Evolutionary conservation across 169 alveolate species (phyloP).

Genomic region (Toxoplasma gondii): DNA sequence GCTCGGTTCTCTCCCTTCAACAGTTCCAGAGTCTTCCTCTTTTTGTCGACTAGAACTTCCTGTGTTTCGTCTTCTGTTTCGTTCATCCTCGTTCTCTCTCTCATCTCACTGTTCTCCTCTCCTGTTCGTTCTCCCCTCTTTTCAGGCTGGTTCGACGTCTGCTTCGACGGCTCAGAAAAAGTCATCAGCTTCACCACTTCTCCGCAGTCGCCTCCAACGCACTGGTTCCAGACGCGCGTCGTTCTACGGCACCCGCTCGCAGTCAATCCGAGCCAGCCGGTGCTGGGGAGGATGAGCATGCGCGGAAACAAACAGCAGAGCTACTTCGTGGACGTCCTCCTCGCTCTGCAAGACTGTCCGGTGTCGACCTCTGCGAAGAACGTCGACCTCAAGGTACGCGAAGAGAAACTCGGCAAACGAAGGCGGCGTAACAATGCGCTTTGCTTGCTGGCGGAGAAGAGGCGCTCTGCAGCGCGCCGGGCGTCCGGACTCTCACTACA

Average conservation of each 20-base stretch:
- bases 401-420: background rate
- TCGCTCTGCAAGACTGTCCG: slow-evolving; percentile 65
- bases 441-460: background rate
- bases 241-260: slow-evolving; percentile 71
- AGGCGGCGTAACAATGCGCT: too few species aligned
- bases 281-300: slow-evolving; percentile 65
- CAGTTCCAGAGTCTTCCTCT: background rate
- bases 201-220: slow-evolving; percentile 63
- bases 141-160: slow-evolving; percentile 65
- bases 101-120: background rate
- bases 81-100: background rate
- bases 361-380: slow-evolving; percentile 45
- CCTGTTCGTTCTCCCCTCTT: background rate
- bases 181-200: slow-evolving; percentile 48
- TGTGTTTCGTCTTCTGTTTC: background rate
- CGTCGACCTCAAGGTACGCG: slow-evolving; percentile 71
- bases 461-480: too few species aligned
- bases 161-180: slow-evolving; percentile 55
- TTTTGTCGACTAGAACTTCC: background rate
- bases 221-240: slow-evolving; percentile 73
- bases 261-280: slow-evolving; percentile 72
- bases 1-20: background rate
- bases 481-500: too few species aligned
- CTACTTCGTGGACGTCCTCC: slow-evolving; percentile 55
- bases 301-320: slow-evolving; percentile 72